phyloP scores from a whole-genome alignment of 192 early-diverging fungal genomes.

The Diversispora epigaea region DNA sequence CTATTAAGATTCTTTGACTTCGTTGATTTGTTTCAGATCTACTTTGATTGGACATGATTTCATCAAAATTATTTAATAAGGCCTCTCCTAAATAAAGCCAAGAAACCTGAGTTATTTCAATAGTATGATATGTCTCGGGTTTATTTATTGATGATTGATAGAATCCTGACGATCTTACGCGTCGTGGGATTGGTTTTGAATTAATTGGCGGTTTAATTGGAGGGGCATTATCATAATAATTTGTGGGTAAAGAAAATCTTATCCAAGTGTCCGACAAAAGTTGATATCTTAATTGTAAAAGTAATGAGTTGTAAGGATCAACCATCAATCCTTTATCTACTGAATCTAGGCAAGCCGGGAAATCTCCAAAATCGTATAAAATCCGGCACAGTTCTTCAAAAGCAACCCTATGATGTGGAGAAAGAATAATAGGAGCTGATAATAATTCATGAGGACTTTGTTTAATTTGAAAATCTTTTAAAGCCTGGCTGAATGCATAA shows the following conservation, averaged over 20 bases:
- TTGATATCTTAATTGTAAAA: conserved; percentile 24
- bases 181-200: conserved; percentile 2
- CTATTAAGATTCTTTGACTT: background rate
- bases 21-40: too few relatives aligned
- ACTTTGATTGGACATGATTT: background rate
- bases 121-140: background rate
- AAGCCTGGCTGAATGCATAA: conserved; percentile 1
- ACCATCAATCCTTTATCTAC: conserved; percentile 19
- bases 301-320: conserved; percentile 10
- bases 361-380: conserved; percentile 7
- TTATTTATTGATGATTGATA: too few relatives aligned
- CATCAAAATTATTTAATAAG: conserved; percentile 6
- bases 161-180: conserved; percentile 8
- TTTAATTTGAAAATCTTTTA: background rate
- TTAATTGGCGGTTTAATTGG: background rate
- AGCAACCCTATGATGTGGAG: conserved; percentile 1
- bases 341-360: background rate
- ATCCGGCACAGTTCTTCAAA: conserved; percentile 2
- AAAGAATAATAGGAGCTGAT: background rate
- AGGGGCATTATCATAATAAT: conserved; percentile 20
- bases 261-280: conserved; percentile 22
- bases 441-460: background rate
- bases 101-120: background rate
- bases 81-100: conserved; percentile 20
- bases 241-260: conserved; percentile 1